Evolutionary conservation across 2,329 filamentous ascomycete genomes (phyloP).

Genomic region (Fusarium tanahbumbuense): DNA sequence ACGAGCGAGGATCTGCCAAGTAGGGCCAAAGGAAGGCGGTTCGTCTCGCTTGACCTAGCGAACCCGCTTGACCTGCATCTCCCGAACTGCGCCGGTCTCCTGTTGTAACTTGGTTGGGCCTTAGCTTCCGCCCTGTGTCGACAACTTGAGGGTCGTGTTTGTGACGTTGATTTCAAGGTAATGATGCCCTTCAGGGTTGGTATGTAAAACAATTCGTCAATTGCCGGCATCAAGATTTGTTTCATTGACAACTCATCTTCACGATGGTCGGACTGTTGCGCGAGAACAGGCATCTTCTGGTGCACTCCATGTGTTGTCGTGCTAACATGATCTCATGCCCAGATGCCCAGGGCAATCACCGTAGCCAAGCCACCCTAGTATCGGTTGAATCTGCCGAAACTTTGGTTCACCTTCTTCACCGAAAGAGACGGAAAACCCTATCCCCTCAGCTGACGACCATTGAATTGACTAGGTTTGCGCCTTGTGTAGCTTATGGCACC

Average conservation of each 20-base stretch:
- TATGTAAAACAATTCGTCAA: background rate
- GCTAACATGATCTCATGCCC: constrained; percentile 15
- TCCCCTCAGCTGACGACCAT: constrained; percentile 42
- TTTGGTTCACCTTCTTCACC: constrained; percentile 19
- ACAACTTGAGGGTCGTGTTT: constrained; percentile 26
- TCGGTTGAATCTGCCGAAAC: constrained; percentile 14
- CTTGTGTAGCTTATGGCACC: background rate
- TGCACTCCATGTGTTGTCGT: background rate
- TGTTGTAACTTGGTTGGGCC: constrained; percentile 26
- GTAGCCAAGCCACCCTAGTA: constrained; percentile 15
- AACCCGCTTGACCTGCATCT: constrained; percentile 41
- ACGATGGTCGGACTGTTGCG: background rate
- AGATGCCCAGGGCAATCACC: constrained; percentile 13
- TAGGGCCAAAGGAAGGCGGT: constrained; percentile 18
- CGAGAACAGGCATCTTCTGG: background rate
- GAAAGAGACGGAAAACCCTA: constrained; percentile 19
- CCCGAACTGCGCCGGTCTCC: constrained; percentile 28
- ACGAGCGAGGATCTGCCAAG: constrained; percentile 24
- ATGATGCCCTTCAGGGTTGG: background rate
- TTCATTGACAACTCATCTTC: background rate
- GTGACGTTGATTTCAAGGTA: constrained; percentile 4
- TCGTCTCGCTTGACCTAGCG: constrained; percentile 30
- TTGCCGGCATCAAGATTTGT: background rate
- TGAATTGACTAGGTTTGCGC: constrained; percentile 19
- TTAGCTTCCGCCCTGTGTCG: constrained; percentile 38